Percentiles rank a stretch among this genome's conserved stretches.
These are phyloP conservation scores for Prunus salicina DNA, from an alignment of 306 rosid species.

Conservation along the genomic window DNA sequence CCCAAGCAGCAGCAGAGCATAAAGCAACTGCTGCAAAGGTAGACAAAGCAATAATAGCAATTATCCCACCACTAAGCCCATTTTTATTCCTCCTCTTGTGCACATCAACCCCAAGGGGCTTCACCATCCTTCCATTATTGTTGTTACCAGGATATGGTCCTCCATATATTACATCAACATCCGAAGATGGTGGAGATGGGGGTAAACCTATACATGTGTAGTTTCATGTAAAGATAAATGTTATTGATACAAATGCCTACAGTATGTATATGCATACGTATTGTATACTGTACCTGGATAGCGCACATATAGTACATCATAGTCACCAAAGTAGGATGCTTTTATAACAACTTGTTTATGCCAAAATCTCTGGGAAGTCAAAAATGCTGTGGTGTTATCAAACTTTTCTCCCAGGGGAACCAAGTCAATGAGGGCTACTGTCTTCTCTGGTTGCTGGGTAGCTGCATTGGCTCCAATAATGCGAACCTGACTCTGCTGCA, in stretches of 20 bases:
- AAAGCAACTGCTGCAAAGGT: conserved; percentile 49
- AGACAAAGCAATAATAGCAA: conserved; percentile 60
- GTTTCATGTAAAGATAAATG: conserved; percentile 16
- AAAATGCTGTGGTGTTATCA: conserved; percentile 67
- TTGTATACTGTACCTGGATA: conserved; percentile 66
- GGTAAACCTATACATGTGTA: conserved; percentile 68
- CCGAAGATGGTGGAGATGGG: conserved; percentile 78
- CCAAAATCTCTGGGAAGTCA: conserved; percentile 82
- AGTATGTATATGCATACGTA: not conserved
- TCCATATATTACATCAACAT: conserved; percentile 42
- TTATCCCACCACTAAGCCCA: conserved; percentile 53
- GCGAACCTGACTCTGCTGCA: conserved; percentile 83
- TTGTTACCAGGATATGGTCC: conserved; percentile 60
- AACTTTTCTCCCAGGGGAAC: conserved; percentile 72
- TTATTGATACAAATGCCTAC: not conserved
- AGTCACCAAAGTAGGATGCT: conserved; percentile 75
- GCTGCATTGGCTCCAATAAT: conserved; percentile 87
- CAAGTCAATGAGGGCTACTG: conserved; percentile 66
- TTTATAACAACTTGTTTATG: conserved; percentile 65
- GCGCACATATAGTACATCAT: conserved; percentile 80
- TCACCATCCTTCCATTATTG: conserved; percentile 57
- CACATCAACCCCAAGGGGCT: conserved; percentile 86
- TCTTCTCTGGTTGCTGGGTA: conserved; percentile 68
- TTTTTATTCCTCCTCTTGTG: conserved; percentile 51
- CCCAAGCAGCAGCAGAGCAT: conserved; percentile 54